Base-by-base conservation (phyloP, 2,329 filamentous ascomycete genomes). In the Pezicula carpinea region DNA sequence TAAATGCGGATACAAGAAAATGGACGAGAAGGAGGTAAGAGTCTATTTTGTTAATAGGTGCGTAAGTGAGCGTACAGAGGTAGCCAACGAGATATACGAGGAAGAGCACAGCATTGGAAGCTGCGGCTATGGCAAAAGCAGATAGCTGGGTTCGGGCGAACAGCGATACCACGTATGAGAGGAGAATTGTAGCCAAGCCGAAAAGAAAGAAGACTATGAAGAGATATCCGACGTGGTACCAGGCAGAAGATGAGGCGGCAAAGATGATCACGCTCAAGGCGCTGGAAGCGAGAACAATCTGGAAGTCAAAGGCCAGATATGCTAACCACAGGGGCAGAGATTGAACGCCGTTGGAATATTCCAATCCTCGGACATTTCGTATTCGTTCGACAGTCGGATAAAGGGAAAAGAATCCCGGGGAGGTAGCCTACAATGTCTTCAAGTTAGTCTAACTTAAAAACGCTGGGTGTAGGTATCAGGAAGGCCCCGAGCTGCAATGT, bases 271-370 rank as follows among this genome's bases (percentile, higher is more conserved):
- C 80, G 7, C 80, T 75, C 8, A 93, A 59, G 6, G 82, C 81
- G 17, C 83, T 82, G 21, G 82, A 78, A 3, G 80, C 58, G 13
- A 95, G 62, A 1, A 89, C 83, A 47, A 95, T 82, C 36, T 79
- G 63, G 53, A 91, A 89, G 67, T 96, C 91, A 60, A 96, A 95
- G 0, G 74, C 60, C 1, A 86, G 73, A 61, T 96, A 95, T 1
- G 91, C 88, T 5, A 88, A 67, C 91, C 92, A 96, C 2, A 96
- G 72, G 1, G 90, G 89, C 7, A 87, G 72, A 0, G 87, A 84
- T 11, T 87, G 77, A 22, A 96, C 89, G 39, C 91, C 91, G 60
- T 96, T 96, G 45, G 88, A 95, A 67, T 95, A 96, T 65, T 96
- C 85, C 23, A 96, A 72, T 14, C 87, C 86, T 43, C 91, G 80